These are phyloP conservation scores for Mucor plumbeus DNA, from an alignment of 371 early-diverging fungal species.

Conservation along the genomic window DNA sequence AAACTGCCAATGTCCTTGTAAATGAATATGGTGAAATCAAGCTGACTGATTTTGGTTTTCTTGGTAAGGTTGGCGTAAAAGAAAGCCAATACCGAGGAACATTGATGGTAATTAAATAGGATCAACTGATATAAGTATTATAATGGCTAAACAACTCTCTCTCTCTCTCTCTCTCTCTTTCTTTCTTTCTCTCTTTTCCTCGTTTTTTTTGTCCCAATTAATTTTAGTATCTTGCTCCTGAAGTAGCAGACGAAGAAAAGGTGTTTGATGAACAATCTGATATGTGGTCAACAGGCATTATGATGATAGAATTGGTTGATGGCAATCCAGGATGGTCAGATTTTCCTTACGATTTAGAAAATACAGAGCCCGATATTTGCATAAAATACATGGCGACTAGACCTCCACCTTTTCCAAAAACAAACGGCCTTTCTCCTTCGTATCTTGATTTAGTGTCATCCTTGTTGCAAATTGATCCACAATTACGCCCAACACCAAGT, in stretches of 20 bases:
- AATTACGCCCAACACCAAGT: neutral
- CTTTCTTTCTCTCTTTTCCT: too few species aligned
- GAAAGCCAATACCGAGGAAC: neutral
- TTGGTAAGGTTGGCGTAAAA: neutral
- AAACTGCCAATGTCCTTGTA: constrained; percentile 6
- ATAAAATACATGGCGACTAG: too few species aligned
- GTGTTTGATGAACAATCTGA: neutral
- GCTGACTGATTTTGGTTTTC: constrained; percentile 15
- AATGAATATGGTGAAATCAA: neutral
- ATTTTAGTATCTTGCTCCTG: constrained; percentile 15
- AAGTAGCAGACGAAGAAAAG: neutral
- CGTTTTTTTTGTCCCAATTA: too few species aligned
- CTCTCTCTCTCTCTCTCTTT: too few species aligned
- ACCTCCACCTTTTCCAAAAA: too few species aligned
- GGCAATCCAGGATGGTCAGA: neutral
- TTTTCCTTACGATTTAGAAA: too few species aligned
- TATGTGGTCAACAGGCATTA: constrained; percentile 12
- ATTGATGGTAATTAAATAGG: neutral
- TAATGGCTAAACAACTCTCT: neutral
- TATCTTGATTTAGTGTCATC: neutral
- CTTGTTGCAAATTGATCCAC: too few species aligned
- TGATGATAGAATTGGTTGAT: neutral
- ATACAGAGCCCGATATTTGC: too few species aligned
- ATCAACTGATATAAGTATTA: neutral
- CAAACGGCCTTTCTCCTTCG: too few species aligned